These are phyloP conservation scores for Talaromyces thailandensis DNA, from an alignment of 495 filamentous ascomycete species.

Conservation along the genomic window DNA sequence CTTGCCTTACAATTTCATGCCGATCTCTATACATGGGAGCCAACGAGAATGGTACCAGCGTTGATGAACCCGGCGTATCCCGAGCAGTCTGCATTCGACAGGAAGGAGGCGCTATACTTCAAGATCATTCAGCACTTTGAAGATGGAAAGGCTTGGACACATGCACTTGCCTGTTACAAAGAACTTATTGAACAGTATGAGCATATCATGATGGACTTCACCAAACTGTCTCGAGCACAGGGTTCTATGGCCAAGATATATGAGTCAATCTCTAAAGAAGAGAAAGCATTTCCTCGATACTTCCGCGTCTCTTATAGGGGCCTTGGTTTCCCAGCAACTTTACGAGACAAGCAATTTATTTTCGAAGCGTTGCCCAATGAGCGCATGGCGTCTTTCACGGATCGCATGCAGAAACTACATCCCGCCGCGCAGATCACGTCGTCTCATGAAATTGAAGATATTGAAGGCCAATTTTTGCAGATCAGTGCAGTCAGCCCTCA, in stretches of 20 bases:
- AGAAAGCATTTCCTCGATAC: constrained; percentile 70
- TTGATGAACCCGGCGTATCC: constrained; percentile 68
- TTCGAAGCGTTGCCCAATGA: constrained; percentile 76
- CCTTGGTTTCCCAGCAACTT: constrained; percentile 70
- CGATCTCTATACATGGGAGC: constrained; percentile 89
- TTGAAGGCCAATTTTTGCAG: constrained; percentile 89
- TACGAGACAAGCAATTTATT: constrained; percentile 89
- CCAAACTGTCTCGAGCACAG: constrained; percentile 80
- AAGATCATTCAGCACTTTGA: constrained; percentile 92
- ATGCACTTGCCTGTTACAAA: constrained; percentile 80
- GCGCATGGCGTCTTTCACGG: constrained; percentile 71
- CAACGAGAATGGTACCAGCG: constrained; percentile 54
- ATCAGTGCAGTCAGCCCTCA: constrained; percentile 73
- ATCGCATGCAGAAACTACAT: constrained; percentile 87
- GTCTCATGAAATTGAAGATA: constrained; percentile 61
- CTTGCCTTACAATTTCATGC: constrained; percentile 86
- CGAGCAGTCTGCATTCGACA: constrained; percentile 81
- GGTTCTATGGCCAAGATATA: constrained; percentile 90
- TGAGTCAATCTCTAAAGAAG: constrained; percentile 74
- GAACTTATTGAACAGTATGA: constrained; percentile 89
- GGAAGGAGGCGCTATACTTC: constrained; percentile 88
- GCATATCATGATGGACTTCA: constrained; percentile 78
- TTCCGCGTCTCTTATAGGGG: constrained; percentile 90
- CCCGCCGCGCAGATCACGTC: constrained; percentile 77
- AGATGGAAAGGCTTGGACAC: constrained; percentile 85